phyloP scores from a whole-genome alignment of 2,329 filamentous ascomycete species.

The Ceratocystis colombiana region DNA sequence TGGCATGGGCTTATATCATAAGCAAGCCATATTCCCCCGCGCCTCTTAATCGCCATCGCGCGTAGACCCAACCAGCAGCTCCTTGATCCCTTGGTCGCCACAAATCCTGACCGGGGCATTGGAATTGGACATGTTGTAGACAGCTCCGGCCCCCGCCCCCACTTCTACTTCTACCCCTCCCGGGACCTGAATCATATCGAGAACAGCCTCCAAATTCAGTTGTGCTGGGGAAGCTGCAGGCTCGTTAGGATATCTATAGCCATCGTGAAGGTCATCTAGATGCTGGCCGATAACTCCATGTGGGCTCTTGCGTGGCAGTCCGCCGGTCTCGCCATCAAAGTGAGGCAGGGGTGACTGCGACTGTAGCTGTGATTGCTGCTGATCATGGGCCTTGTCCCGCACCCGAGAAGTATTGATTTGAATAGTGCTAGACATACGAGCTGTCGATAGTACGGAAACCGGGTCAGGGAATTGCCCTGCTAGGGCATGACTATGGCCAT shows the following conservation, averaged over 20 bases:
- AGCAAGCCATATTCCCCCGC: neutral
- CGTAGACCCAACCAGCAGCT: neutral
- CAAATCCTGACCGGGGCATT: too few relatives aligned
- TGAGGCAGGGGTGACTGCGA: neutral
- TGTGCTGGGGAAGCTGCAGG: constrained; percentile 3
- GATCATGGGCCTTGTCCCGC: too few relatives aligned
- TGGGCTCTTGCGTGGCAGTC: neutral
- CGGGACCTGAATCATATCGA: neutral
- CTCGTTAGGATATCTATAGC: neutral
- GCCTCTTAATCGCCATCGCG: neutral
- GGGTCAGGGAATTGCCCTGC: too few relatives aligned
- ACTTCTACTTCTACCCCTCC: neutral
- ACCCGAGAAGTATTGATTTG: too few relatives aligned
- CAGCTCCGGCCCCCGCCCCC: neutral
- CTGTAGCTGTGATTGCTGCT: neutral
- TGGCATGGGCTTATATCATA: too few relatives aligned
- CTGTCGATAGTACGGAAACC: too few relatives aligned
- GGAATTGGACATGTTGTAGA: too few relatives aligned
- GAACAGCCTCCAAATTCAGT: neutral
- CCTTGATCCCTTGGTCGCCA: too few relatives aligned
- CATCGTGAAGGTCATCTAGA: constrained; percentile 8
- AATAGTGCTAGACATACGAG: too few relatives aligned
- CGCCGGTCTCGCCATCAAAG: neutral
- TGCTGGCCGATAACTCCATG: constrained; percentile 15
- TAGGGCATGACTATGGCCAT: too few relatives aligned